Conservation (phyloP, 176 grass and related monocot genomes). For the Hordeum vulgare region DNA sequence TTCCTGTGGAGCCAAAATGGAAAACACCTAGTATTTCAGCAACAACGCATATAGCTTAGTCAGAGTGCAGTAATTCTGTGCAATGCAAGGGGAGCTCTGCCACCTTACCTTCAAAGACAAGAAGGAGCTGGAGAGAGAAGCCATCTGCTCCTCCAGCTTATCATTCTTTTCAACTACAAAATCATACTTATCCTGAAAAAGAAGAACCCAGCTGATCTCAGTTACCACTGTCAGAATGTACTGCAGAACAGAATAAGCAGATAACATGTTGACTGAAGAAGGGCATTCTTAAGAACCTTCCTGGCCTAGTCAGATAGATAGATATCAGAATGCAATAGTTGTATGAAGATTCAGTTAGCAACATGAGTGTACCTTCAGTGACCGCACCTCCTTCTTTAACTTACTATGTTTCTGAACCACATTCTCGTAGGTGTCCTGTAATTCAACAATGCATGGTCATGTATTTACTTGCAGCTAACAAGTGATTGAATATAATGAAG, state of each 20-base stretch:
- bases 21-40: neutral
- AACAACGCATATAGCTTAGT: neutral
- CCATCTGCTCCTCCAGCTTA: constrained; percentile 52
- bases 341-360: neutral
- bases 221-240: neutral
- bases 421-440: constrained; percentile 46
- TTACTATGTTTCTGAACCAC: constrained; percentile 31
- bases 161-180: constrained; percentile 35
- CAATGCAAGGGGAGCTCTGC: constrained; percentile 1
- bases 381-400: constrained; percentile 36
- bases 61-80: neutral
- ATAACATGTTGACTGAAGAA: neutral
- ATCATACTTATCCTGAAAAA: constrained; percentile 51
- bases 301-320: neutral
- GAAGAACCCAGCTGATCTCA: neutral
- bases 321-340: neutral
- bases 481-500: neutral
- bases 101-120: constrained; percentile 48
- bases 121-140: constrained; percentile 38
- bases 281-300: neutral
- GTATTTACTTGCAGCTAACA: constrained; percentile 1
- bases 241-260: neutral
- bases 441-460: neutral
- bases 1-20: constrained; percentile 36
- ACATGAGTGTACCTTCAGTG: constrained; percentile 38